phyloP scores from a whole-genome alignment of 805 yeast species.

The Candida succiphila region DNA sequence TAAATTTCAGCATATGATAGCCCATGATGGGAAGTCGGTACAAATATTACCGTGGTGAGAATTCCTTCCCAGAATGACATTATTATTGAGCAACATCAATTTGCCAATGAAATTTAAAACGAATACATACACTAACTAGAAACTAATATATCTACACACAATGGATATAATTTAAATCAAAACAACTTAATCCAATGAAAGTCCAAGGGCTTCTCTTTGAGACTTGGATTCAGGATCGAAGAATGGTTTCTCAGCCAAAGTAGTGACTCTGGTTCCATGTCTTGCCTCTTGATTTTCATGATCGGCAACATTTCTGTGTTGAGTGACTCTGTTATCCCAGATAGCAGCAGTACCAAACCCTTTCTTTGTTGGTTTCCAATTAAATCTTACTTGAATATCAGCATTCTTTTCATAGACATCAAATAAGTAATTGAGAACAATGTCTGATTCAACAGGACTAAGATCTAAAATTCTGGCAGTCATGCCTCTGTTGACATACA shows the following conservation, averaged over 20 bases:
- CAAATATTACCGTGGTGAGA: too few species aligned
- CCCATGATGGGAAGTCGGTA: too few species aligned
- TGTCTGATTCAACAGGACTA: slow-evolving; percentile 37
- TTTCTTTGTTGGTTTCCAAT: slow-evolving; percentile 30
- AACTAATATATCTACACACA: too few species aligned
- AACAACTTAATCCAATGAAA: too few species aligned
- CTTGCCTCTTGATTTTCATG: slow-evolving; percentile 30
- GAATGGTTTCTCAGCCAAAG: slow-evolving; percentile 44
- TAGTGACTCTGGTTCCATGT: slow-evolving; percentile 45
- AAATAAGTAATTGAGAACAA: slow-evolving; percentile 36
- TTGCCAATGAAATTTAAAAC: too few species aligned
- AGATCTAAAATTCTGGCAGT: slow-evolving; percentile 44
- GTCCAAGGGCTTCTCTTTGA: too few species aligned
- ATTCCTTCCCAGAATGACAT: too few species aligned
- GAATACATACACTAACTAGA: too few species aligned
- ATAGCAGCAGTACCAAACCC: slow-evolving; percentile 36
- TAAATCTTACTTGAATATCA: too few species aligned
- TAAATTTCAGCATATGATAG: too few species aligned
- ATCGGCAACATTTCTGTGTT: slow-evolving; percentile 36
- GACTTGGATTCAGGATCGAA: slow-evolving; percentile 40
- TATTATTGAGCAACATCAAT: too few species aligned
- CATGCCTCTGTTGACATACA: slow-evolving; percentile 42
- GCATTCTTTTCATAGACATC: slow-evolving; percentile 37
- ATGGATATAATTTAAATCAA: too few species aligned
- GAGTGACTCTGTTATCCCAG: slow-evolving; percentile 40